Evolutionary conservation across 169 alveolate genomes (phyloP), one percentile per base, ranked within the genome.

Genomic region (Amoebophrya sp.): DNA sequence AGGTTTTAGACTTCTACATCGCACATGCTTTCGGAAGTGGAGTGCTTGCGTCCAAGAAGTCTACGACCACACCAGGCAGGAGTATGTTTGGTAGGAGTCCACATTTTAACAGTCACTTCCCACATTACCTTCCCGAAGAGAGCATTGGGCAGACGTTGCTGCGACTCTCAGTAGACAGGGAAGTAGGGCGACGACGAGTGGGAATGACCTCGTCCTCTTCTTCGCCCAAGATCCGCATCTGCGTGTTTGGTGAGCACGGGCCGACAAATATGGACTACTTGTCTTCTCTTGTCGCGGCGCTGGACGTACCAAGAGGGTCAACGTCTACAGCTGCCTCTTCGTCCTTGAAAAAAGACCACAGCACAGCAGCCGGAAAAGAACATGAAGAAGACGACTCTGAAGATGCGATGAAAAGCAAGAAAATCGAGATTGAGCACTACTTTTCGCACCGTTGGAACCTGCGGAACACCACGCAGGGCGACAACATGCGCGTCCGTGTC

Each of bases 191-290:
- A n/a, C n/a, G n/a, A n/a, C n/a, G n/a, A n/a, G n/a, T n/a, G n/a
- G n/a, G n/a, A n/a, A n/a, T n/a, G n/a, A n/a, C n/a, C n/a, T n/a
- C n/a, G n/a, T n/a, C n/a, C n/a, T n/a, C n/a, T n/a, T n/a, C n/a
- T n/a, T n/a, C n/a, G n/a, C n/a, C n/a, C n/a, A n/a, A n/a, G n/a
- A 47, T 47, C 66, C 66, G 66, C 66, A 47, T 66, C 32, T 66
- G 83, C 35, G 83, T 25, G 2, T 66, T 66, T 66, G 83, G 83
- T 1, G 83, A 66, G 35, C 83, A 66, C 18, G 83, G 83, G 35
- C 83, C 83, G 7, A 66, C 83, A 25, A 66, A 66, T 66, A 66
- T 66, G 83, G 83, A 66, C 83, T 66, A 66, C 83, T 3, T 66
- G 7, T 66, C 83, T 1, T 66, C 83, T 1, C 29, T 66, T 0